Percentiles rank a stretch among this genome's conserved stretches.
These are phyloP conservation scores for Cymodocea nodosa DNA, from an alignment of 116 monocot genomes.

Conservation along the genomic window DNA sequence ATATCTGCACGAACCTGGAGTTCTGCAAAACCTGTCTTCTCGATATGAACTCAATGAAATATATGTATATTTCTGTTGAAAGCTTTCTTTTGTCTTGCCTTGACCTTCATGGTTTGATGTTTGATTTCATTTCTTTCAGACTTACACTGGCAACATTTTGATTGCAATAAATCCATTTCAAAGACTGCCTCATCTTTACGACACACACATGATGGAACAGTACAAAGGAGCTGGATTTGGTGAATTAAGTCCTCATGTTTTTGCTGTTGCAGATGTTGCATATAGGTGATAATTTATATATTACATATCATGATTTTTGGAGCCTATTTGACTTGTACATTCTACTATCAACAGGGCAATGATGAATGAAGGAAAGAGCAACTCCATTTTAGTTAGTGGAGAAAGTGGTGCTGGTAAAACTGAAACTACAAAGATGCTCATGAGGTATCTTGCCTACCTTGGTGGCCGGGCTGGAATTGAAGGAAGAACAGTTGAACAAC, in stretches of 20 bases:
- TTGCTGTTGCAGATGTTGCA: slow-evolving; percentile 64
- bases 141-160: slow-evolving; percentile 61
- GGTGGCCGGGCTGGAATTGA: slow-evolving; percentile 52
- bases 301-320: not conserved
- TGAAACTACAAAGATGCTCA: slow-evolving; percentile 65
- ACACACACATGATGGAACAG: slow-evolving; percentile 71
- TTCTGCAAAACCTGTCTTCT: slow-evolving; percentile 38
- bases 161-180: slow-evolving; percentile 65
- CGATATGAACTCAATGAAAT: slow-evolving; percentile 71
- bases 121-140: slow-evolving; percentile 22
- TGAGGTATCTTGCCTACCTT: slow-evolving; percentile 60
- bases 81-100: not conserved
- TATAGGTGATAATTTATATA: slow-evolving; percentile 29
- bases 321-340: not conserved
- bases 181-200: slow-evolving; percentile 58
- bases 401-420: slow-evolving; percentile 80
- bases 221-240: slow-evolving; percentile 59
- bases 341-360: slow-evolving; percentile 26
- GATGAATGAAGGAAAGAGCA: slow-evolving; percentile 63
- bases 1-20: slow-evolving; percentile 60
- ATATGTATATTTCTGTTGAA: slow-evolving; percentile 22
- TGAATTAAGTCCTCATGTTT: slow-evolving; percentile 64
- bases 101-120: slow-evolving; percentile 1
- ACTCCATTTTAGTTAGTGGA: slow-evolving; percentile 66
- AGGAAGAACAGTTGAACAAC: slow-evolving; percentile 65